Evolutionary conservation across 2,329 filamentous ascomycete genomes (phyloP).

Genomic region (Microdochium paspali): DNA sequence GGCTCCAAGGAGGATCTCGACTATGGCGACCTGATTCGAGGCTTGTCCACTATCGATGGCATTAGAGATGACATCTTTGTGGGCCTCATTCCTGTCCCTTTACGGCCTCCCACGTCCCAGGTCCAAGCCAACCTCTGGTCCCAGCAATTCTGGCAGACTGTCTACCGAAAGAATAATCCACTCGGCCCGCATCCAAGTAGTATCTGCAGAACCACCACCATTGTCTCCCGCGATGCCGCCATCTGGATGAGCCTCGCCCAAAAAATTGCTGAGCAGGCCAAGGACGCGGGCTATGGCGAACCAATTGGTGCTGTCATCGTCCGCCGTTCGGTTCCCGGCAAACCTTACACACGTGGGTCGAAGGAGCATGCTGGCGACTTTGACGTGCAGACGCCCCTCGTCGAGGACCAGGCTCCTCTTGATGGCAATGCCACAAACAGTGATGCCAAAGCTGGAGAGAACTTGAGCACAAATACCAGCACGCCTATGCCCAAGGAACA

Average conservation of each 20-base stretch:
- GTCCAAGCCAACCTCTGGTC: constrained; percentile 69
- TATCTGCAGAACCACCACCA: constrained; percentile 59
- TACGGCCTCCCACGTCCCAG: constrained; percentile 65
- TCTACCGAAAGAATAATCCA: constrained; percentile 81
- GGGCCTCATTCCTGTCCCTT: constrained; percentile 57
- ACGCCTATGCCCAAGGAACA: constrained; percentile 4
- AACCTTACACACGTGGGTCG: constrained; percentile 8
- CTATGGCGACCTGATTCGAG: constrained; percentile 39
- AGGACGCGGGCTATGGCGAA: constrained; percentile 51
- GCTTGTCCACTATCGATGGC: constrained; percentile 38
- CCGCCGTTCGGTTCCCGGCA: constrained; percentile 37
- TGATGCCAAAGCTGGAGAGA: neutral
- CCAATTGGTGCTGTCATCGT: constrained; percentile 68
- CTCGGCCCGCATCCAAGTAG: constrained; percentile 75
- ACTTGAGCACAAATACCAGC: constrained; percentile 1
- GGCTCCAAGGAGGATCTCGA: constrained; percentile 41
- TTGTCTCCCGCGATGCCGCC: constrained; percentile 54
- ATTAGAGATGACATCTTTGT: constrained; percentile 46
- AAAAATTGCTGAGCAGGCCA: constrained; percentile 50
- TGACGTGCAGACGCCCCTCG: constrained; percentile 14
- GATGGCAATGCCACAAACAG: constrained; percentile 1
- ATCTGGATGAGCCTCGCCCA: constrained; percentile 61
- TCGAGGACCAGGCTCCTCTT: neutral
- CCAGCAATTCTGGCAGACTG: constrained; percentile 70
- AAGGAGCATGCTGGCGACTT: constrained; percentile 15